A percentile compares a stretch with the other conserved stretches of the same genome.
Conservation (phyloP, 2,329 filamentous ascomycete species). For the Pleochaeta shiraiana region DNA sequence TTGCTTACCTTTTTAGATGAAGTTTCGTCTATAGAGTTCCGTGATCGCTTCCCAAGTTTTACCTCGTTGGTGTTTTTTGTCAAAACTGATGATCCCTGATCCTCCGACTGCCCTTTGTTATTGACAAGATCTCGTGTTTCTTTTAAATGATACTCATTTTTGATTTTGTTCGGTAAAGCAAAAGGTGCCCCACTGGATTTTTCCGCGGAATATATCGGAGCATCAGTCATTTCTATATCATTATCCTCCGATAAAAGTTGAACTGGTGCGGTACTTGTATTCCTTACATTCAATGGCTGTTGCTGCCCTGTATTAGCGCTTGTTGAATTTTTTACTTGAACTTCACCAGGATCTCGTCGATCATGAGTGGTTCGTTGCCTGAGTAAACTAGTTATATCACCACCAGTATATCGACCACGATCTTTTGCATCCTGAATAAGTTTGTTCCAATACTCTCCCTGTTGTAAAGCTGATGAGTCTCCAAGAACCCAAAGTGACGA, state of each 20-base stretch:
- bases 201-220: constrained; percentile 7
- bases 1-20: constrained; percentile 10
- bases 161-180: too few species aligned
- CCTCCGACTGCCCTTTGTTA: too few species aligned
- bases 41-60: constrained; percentile 8
- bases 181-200: too few species aligned
- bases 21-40: constrained; percentile 9
- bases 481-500: constrained; percentile 93
- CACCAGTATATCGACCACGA: constrained; percentile 57
- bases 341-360: constrained; percentile 6
- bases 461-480: constrained; percentile 65
- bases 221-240: constrained; percentile 12
- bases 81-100: background rate
- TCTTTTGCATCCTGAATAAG: constrained; percentile 62
- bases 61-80: background rate
- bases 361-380: constrained; percentile 22
- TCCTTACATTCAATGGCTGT: background rate
- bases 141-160: too few species aligned
- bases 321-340: background rate
- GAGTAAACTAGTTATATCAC: constrained; percentile 33
- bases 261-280: background rate
- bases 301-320: background rate
- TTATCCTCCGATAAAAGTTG: constrained; percentile 3
- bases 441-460: constrained; percentile 79
- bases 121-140: too few species aligned